phyloP scores from a whole-genome alignment of 2,329 filamentous ascomycete genomes.

The Trichoderma lentiforme region DNA sequence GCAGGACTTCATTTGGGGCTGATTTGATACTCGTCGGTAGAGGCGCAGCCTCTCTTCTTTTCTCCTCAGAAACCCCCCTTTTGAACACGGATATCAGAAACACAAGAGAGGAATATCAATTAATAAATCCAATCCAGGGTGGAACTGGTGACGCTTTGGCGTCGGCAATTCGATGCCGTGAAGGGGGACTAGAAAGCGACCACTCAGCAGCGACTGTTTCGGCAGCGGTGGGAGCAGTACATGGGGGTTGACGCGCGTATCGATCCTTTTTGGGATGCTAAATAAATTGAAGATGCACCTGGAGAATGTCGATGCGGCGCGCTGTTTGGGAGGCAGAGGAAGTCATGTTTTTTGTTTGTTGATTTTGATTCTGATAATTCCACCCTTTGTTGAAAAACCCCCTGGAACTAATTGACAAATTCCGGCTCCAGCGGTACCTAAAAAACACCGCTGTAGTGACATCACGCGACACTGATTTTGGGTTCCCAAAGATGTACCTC shows the following conservation, averaged over 20 bases:
- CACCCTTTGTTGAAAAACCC: background rate
- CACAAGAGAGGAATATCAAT: background rate
- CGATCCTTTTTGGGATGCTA: background rate
- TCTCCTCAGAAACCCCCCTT: background rate
- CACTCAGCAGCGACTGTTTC: constrained; percentile 6
- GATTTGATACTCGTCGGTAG: background rate
- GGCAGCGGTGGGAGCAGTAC: background rate
- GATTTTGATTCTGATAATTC: background rate
- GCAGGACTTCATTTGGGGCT: constrained; percentile 1
- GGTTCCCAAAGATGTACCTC: background rate
- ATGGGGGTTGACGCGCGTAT: constrained; percentile 17
- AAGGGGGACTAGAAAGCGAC: constrained; percentile 9
- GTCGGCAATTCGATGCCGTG: constrained; percentile 14
- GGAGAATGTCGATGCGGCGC: background rate
- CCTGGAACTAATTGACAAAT: background rate
- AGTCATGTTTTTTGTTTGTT: background rate
- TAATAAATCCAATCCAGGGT: background rate
- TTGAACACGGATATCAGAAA: background rate
- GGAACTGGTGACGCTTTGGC: constrained; percentile 5
- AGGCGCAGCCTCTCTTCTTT: background rate
- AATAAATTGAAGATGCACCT: background rate
- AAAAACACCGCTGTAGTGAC: background rate
- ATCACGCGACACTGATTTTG: background rate
- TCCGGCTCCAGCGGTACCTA: background rate
- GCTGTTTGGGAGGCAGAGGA: background rate